phyloP scores from a whole-genome alignment of 805 yeast species.

The Starmerella roubikii region DNA sequence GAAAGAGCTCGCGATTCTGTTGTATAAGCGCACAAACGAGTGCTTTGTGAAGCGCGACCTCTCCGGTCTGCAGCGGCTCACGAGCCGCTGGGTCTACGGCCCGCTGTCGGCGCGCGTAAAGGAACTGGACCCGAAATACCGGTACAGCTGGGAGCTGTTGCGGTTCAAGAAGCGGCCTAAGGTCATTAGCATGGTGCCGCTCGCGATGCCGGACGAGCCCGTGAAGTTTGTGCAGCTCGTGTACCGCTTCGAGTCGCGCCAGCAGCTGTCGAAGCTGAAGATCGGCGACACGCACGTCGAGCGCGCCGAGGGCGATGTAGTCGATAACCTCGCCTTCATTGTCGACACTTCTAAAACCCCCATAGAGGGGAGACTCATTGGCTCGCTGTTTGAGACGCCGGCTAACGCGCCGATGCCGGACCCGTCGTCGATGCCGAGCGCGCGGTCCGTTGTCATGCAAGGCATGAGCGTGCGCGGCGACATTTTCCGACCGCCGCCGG shows the following conservation, averaged over 20 bases:
- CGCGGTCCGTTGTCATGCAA: constrained; percentile 21
- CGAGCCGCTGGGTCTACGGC: constrained; percentile 51
- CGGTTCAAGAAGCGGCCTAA: constrained; percentile 61
- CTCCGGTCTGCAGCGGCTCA: constrained; percentile 31
- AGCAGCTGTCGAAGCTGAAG: constrained; percentile 40
- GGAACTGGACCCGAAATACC: constrained; percentile 43
- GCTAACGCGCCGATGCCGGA: constrained; percentile 25
- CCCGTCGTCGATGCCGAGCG: constrained; percentile 19
- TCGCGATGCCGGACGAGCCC: constrained; percentile 45
- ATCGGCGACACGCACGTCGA: constrained; percentile 34
- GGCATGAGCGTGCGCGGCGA: constrained; percentile 29
- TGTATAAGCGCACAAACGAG: constrained; percentile 62
- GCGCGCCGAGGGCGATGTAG: constrained; percentile 38
- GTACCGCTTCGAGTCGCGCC: constrained; percentile 50
- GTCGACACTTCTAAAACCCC: constrained; percentile 43
- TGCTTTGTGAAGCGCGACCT: constrained; percentile 57
- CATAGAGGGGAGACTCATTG: constrained; percentile 45
- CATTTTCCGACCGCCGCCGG: constrained; percentile 26
- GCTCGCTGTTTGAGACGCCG: constrained; percentile 49
- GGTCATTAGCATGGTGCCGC: constrained; percentile 53
- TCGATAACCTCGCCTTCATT: constrained; percentile 48
- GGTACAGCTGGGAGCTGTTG: constrained; percentile 63
- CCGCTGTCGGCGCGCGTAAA: constrained; percentile 40
- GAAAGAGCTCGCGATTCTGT: constrained; percentile 75
- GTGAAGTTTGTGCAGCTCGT: constrained; percentile 45